These are phyloP conservation scores for Pythium utonaiense DNA, from an alignment of 352 stramenopile genomes.

Conservation along the genomic window DNA sequence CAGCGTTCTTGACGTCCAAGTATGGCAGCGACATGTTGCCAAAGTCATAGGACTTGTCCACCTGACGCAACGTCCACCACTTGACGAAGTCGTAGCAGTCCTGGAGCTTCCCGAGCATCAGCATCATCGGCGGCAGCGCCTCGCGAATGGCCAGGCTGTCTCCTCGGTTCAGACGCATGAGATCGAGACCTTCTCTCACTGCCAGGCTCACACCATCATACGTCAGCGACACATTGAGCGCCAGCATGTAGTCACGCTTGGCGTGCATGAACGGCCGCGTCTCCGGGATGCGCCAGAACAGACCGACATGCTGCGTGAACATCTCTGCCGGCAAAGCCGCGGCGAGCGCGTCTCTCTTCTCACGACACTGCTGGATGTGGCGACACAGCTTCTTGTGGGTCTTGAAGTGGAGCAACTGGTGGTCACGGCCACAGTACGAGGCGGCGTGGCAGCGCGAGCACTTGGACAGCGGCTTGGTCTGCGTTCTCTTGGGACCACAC, in stretches of 20 bases:
- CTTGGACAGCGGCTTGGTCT: background rate
- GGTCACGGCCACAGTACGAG: constrained; percentile 11
- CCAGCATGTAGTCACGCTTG: constrained; percentile 12
- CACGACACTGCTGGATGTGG: background rate
- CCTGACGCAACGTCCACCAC: constrained; percentile 16
- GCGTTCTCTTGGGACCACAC: background rate
- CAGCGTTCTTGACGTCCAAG: constrained; percentile 3
- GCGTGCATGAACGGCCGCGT: constrained; percentile 20
- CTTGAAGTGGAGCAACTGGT: constrained; percentile 9
- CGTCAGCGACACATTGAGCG: background rate
- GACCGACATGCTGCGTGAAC: constrained; percentile 10
- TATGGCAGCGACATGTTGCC: constrained; percentile 5
- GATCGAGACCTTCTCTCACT: constrained; percentile 11
- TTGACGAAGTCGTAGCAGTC: constrained; percentile 27
- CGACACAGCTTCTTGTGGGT: constrained; percentile 12
- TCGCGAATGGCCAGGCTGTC: constrained; percentile 15
- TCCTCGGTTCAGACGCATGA: constrained; percentile 9
- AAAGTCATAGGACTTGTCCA: constrained; percentile 6
- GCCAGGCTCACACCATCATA: background rate
- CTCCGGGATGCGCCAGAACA: constrained; percentile 17
- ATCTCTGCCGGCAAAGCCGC: background rate
- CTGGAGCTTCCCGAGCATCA: constrained; percentile 12
- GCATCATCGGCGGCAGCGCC: constrained; percentile 5
- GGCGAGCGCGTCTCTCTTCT: background rate
- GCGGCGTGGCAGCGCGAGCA: constrained; percentile 15